phyloP scores from a whole-genome alignment of 441 rosid species.

The Eutrema salsugineum region DNA sequence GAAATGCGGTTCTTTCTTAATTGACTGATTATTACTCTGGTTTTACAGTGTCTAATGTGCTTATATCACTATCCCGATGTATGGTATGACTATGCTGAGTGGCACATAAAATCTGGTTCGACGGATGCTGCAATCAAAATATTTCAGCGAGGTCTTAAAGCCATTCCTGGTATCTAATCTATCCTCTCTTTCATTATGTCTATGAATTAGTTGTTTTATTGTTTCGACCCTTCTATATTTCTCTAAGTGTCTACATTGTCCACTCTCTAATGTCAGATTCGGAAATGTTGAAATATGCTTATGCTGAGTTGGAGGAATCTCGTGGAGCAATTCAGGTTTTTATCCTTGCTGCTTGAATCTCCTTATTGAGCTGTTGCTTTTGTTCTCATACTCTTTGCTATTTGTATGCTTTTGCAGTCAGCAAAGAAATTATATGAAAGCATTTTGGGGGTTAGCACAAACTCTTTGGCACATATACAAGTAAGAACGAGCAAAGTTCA shows the following conservation, averaged over 20 bases:
- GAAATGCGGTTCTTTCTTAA: conserved; percentile 1
- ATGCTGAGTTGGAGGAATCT: conserved; percentile 95
- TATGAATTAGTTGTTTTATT: neutral
- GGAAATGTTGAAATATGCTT: conserved; percentile 88
- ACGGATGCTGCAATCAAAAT: conserved; percentile 89
- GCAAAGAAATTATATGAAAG: conserved; percentile 84
- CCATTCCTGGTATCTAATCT: conserved; percentile 69
- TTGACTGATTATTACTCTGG: conserved; percentile 22
- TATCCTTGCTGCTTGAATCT: conserved; percentile 12
- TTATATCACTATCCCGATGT: conserved; percentile 91
- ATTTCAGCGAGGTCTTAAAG: conserved; percentile 93
- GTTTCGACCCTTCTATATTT: neutral
- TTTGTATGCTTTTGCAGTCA: conserved; percentile 52
- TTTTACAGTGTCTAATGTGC: conserved; percentile 85
- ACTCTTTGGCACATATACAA: conserved; percentile 88
- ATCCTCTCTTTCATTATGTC: conserved; percentile 11
- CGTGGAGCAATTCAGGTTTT: conserved; percentile 78
- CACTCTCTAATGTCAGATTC: conserved; percentile 51
- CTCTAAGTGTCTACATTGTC: neutral
- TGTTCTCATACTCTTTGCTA: conserved; percentile 14
- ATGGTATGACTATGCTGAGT: conserved; percentile 96
- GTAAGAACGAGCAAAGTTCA: conserved; percentile 37
- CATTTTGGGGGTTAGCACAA: conserved; percentile 66
- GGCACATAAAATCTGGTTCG: conserved; percentile 90
- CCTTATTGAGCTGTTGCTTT: neutral